Base-by-base conservation (phyloP, 2,329 filamentous ascomycete species). In the Xylariaceae sp. region DNA sequence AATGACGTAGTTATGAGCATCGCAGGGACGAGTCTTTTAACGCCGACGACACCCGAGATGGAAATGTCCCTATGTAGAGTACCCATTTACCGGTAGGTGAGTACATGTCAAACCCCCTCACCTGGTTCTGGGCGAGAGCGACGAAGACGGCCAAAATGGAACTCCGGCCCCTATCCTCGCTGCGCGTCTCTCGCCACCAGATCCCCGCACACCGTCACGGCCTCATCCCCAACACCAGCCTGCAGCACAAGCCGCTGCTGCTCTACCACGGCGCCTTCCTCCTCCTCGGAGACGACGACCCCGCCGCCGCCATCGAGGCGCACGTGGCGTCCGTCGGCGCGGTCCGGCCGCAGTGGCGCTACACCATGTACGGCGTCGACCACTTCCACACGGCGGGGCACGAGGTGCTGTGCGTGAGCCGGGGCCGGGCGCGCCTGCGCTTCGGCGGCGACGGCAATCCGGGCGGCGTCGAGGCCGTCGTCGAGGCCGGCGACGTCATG, bases 361-460 rank as follows among this genome's bases (percentile, higher is more conserved):
- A 77, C 56, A 76, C 75, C 12, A 84, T 84, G 78, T 84, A 80
- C 54, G 56, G 53, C 22, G 70, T 67, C 5, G 75, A 70, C 1
- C 80, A 84, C 56, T 85, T 80, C 53, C 80, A 85, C 58, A 75
- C 65, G 46, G 83, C 70, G 0, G 69, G 73, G 0, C 79, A 84
- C 51, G 78, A 84, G 57, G 70, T 83, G 3, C 67, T 86, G 3
- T 72, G 67, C 44, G 66, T 84, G 30, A 65, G 68, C 26, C 56
- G 56, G 3, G 78, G 80, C 0, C 64, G 59, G 16, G 80, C 81
- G 0, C 64, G 58, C 22, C 60, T 85, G 1, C 80, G 77, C 40
- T 83, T 85, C 42, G 79, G 80, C 4, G 76, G 77, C 11, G 77
- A 81, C 43, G 59, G 63, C 1, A 83, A 83, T 40, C 67, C 72